A percentile compares a stretch with the other conserved stretches of the same genome.
phyloP scores from a whole-genome alignment of 441 rosid genomes.

The Populus hybrid region DNA sequence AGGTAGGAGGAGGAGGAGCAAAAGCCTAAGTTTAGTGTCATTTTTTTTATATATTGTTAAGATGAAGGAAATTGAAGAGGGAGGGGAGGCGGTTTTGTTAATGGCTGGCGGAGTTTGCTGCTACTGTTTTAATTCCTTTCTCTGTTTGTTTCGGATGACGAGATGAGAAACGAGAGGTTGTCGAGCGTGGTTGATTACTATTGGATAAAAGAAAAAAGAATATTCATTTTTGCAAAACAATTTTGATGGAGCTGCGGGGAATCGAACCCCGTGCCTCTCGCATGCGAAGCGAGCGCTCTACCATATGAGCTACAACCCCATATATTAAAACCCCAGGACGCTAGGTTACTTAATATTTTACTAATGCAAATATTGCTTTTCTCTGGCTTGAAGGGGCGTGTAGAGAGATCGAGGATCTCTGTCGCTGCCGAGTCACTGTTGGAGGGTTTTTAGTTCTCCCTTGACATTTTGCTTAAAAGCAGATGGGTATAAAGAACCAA shows the following conservation, averaged over 20 bases:
- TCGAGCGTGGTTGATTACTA: neutral
- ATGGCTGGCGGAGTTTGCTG: neutral
- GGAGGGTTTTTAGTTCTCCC: neutral
- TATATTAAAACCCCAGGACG: too few species aligned
- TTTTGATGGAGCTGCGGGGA: conserved; percentile 33
- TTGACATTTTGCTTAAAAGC: neutral
- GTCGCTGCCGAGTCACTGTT: neutral
- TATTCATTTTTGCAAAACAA: neutral
- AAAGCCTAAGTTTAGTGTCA: conserved; percentile 40
- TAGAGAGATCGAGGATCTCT: too few species aligned
- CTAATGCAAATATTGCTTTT: too few species aligned
- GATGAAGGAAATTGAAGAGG: neutral
- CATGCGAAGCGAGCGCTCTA: conserved; percentile 95
- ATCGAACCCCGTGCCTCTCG: conserved; percentile 93
- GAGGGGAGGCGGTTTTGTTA: neutral
- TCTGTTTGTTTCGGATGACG: neutral
- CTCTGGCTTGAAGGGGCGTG: too few species aligned
- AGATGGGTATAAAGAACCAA: neutral
- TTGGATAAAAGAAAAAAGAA: neutral
- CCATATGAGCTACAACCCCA: conserved; percentile 64
- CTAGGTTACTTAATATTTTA: too few species aligned
- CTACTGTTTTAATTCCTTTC: neutral
- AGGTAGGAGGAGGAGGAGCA: conserved; percentile 35
- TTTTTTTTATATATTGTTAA: neutral
- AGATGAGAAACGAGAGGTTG: conserved; percentile 23